Percentiles rank a stretch among this genome's conserved stretches.
phyloP scores from a whole-genome alignment of 495 filamentous ascomycete species.

The Ramalina peruviana region DNA sequence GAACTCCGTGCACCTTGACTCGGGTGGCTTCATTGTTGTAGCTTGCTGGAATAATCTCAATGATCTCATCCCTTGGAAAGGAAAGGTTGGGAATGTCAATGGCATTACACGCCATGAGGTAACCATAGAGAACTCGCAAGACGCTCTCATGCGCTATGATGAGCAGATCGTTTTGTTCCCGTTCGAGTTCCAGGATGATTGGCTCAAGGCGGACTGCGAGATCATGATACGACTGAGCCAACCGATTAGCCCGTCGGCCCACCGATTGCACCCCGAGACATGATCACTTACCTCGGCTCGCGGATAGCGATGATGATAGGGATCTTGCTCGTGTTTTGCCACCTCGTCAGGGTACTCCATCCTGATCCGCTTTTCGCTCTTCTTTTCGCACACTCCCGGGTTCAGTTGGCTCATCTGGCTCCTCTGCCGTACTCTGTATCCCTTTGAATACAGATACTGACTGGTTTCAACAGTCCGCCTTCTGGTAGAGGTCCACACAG shows the following conservation, averaged over 20 bases:
- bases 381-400: conserved; percentile 87
- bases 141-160: conserved; percentile 98
- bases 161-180: conserved; percentile 89
- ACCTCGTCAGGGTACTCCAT: conserved; percentile 78
- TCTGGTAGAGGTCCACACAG: conserved; percentile 88
- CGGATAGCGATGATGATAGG: conserved; percentile 94
- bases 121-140: conserved; percentile 88
- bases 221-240: conserved; percentile 83
- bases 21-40: conserved; percentile 92
- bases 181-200: conserved; percentile 93
- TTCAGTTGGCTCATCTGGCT: conserved; percentile 96
- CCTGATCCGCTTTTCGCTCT: conserved; percentile 69
- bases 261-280: background rate
- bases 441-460: conserved; percentile 57
- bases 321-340: conserved; percentile 81
- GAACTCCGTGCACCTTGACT: conserved; percentile 58
- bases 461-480: conserved; percentile 85
- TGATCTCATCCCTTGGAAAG: conserved; percentile 92
- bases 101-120: conserved; percentile 97
- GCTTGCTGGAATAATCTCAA: conserved; percentile 95
- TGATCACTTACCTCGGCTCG: conserved; percentile 62
- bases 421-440: conserved; percentile 76
- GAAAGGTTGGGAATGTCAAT: conserved; percentile 84
- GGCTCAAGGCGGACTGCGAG: conserved; percentile 96
- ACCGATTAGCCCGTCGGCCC: conserved; percentile 10